phyloP scores from a whole-genome alignment of 2,329 filamentous ascomycete species.

The Nothophoma quercina region DNA sequence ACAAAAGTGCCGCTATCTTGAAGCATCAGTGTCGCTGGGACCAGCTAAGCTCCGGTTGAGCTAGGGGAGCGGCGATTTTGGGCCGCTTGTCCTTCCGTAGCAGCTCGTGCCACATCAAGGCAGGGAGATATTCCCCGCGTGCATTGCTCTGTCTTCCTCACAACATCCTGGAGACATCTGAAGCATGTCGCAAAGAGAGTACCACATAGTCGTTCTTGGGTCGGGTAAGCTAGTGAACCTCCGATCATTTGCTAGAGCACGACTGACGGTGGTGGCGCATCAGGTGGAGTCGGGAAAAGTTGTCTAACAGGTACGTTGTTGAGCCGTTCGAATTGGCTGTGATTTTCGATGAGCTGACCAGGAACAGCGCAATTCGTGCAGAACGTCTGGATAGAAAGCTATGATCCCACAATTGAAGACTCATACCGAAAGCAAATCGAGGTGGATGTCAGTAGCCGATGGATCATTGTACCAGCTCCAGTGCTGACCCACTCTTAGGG shows the following conservation, averaged over 20 bases:
- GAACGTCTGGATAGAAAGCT: constrained; percentile 88
- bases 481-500: constrained; percentile 62
- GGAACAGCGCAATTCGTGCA: constrained; percentile 82
- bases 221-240: constrained; percentile 44
- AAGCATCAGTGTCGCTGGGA: constrained; percentile 27
- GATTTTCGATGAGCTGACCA: constrained; percentile 23
- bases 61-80: constrained; percentile 37
- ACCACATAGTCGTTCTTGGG: constrained; percentile 54
- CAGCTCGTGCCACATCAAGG: constrained; percentile 36
- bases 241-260: constrained; percentile 23
- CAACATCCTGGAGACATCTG: constrained; percentile 16
- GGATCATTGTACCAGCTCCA: background rate
- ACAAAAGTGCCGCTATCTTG: constrained; percentile 24
- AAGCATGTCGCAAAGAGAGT: constrained; percentile 52
- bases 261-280: constrained; percentile 39
- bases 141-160: constrained; percentile 16
- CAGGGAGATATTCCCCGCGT: constrained; percentile 25
- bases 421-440: constrained; percentile 69
- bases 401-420: constrained; percentile 69
- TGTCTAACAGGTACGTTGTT: constrained; percentile 78
- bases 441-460: constrained; percentile 75
- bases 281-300: constrained; percentile 90
- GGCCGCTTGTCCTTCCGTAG: constrained; percentile 42
- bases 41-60: constrained; percentile 29
- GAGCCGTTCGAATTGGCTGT: background rate